Evolutionary conservation across 495 filamentous ascomycete genomes (phyloP).

Genomic region (Penicillium pulvis): DNA sequence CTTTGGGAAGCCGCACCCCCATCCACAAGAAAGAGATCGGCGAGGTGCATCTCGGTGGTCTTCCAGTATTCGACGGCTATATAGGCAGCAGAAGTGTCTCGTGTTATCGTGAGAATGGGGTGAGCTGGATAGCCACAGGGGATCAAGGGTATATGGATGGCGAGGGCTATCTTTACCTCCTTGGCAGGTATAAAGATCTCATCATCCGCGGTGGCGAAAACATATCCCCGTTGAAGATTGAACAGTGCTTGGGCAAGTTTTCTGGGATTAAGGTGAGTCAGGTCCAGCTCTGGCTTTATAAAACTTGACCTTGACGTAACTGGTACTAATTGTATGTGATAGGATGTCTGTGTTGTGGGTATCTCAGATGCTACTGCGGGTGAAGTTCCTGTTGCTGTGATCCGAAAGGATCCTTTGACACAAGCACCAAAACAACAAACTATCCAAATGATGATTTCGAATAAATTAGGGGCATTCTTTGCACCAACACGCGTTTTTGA

Average conservation of each 20-base stretch:
- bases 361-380: background rate
- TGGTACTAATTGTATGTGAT: background rate
- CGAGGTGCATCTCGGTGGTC: constrained; percentile 44
- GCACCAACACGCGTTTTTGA: constrained; percentile 32
- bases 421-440: background rate
- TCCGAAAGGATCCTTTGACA: constrained; percentile 2
- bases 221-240: constrained; percentile 24
- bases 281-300: background rate
- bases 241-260: constrained; percentile 12
- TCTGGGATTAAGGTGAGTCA: background rate
- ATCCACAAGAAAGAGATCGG: constrained; percentile 33
- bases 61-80: constrained; percentile 34
- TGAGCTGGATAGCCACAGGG: constrained; percentile 24
- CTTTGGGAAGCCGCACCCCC: constrained; percentile 22
- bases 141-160: constrained; percentile 25
- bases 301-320: background rate
- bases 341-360: constrained; percentile 5
- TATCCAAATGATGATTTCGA: constrained; percentile 15
- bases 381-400: constrained; percentile 15
- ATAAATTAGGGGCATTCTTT: constrained; percentile 32
- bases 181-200: constrained; percentile 71
- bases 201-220: constrained; percentile 59
- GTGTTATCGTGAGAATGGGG: constrained; percentile 23
- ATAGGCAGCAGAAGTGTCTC: constrained; percentile 32
- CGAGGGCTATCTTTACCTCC: constrained; percentile 52